Base-by-base conservation (phyloP, 305 asterid genomes). In the Vinca major region DNA sequence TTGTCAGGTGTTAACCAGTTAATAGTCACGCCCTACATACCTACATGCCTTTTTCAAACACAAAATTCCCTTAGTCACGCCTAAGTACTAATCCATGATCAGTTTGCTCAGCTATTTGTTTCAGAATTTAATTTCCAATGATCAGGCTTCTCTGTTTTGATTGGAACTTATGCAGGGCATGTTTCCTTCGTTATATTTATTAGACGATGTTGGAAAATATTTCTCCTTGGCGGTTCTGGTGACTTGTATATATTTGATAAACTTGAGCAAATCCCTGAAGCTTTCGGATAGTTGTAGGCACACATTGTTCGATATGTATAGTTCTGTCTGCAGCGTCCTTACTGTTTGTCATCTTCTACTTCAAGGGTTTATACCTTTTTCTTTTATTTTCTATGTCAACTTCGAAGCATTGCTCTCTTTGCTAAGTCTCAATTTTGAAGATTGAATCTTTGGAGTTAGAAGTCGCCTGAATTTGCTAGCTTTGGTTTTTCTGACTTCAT, bases 371-470 rank as follows among this genome's bases (percentile, higher is more conserved):
- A 45, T 45, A 2, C 11, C 19, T 58, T 36, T 7, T 39, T 7
- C 9, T 26, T 26, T 26, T 26, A 26, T 26, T 26, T 26, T 26
- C 33, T 26, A 26, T 26, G 33, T 26, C 33, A 26, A 26, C 33
- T 26, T 26, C 33, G 33, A 26, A 7, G 44, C 3, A 41, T 41
- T 4, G 44, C 44, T 41, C 4, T 3, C 44, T 41, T 41, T 41
- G 44, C 44, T 41, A 41, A 41, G 4, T 41, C 44, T 41, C 44
- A 41, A 7, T 41, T 41, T 41, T 37, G 20, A 4, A 58, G 50
- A 36, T 48, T 60, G 47, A 48, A 48, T 49, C 58, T n/a, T 57
- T 33, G 49, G 47, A 48, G 52, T 69, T 20, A 54, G 62, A 49
- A 56, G n/a, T 13, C 54, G 14, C 45, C 5, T 62, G 54, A 40